Evolutionary conservation across 192 early-diverging fungal genomes (phyloP), one percentile per base, ranked within the genome.

Genomic region (Backusella tarrabulga): DNA sequence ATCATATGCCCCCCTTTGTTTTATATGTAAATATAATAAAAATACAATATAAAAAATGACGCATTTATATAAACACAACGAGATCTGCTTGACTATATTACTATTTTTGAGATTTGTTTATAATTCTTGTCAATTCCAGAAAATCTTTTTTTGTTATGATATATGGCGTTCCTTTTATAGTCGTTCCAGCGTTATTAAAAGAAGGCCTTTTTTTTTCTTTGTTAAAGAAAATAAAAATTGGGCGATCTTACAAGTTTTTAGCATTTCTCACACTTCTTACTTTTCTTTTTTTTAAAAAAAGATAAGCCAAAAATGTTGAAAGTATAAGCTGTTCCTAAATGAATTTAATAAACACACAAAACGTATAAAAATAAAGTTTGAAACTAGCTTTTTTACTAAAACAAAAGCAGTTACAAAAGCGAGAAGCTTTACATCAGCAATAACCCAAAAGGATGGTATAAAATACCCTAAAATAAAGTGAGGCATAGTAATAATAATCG

Each of bases 121-220:
- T 29, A 63, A 63, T 63, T 63, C 56, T 63, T 63, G 56, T 63
- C 56, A 63, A 63, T 63, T 63, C 56, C 56, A 63, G 56, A 63
- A 63, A 63, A 63, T 63, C 56, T 63, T 63, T 63, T 63, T 63
- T 63, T 63, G 56, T 63, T 63, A 23, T 26, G 21, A 29, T 63
- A 63, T 60, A 60, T 26, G 3, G 1, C 11, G 23, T 23, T 63
- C 56, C 23, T 63, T 63, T 63, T 63, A 29, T 63, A 4, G 56
- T 15, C 56, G 29, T 29, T 63, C 56, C 56, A 29, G 3, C 8
- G 29, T 29, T 29, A 63, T 29, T 14, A 63, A 63, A 63, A 29
- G 56, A 63, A 63, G 23, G 3, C 56, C 29, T 63, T 26, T 11
- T 60, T 44, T 0, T 17, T 60, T 60, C 23, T 2, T 60, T 60